Percentiles rank a stretch among this genome's conserved stretches.
Conservation (phyloP, 257 asterid species). For the Gentiana straminea region DNA sequence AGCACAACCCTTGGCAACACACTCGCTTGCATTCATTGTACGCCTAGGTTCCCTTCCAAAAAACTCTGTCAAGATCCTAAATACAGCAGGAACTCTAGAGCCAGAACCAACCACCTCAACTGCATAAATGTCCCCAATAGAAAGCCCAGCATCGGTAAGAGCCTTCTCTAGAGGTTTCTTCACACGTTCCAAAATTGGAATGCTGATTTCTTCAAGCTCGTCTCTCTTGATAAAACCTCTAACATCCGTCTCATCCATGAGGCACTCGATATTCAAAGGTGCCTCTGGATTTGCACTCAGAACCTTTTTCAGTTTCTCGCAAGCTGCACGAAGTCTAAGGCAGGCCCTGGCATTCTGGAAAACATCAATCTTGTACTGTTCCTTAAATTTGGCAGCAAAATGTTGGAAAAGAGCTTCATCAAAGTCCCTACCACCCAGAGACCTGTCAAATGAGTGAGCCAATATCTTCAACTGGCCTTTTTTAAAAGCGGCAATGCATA, state of each 20-base stretch:
- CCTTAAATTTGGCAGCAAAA: slow-evolving; percentile 89
- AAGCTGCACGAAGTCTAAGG: slow-evolving; percentile 83
- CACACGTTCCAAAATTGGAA: slow-evolving; percentile 83
- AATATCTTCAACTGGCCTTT: slow-evolving; percentile 88
- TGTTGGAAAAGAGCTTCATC: slow-evolving; percentile 84
- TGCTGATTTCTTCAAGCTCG: slow-evolving; percentile 73
- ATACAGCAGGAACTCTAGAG: slow-evolving; percentile 83
- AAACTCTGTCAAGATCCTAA: slow-evolving; percentile 76
- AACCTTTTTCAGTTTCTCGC: slow-evolving; percentile 86
- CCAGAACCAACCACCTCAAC: slow-evolving; percentile 96
- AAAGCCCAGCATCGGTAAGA: slow-evolving; percentile 70
- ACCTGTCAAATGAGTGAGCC: slow-evolving; percentile 83
- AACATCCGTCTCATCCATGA: slow-evolving; percentile 96
- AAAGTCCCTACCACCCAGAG: slow-evolving; percentile 91
- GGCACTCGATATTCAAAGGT: slow-evolving; percentile 85
- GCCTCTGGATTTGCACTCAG: slow-evolving; percentile 92
- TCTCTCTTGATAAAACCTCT: slow-evolving; percentile 87
- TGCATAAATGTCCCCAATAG: slow-evolving; percentile 49
- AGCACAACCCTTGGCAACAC: slow-evolving; percentile 91
- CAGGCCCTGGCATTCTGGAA: slow-evolving; percentile 86
- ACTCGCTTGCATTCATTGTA: slow-evolving; percentile 97
- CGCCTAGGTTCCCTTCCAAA: slow-evolving; percentile 89
- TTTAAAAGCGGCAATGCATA: slow-evolving; percentile 86
- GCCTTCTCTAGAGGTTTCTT: slow-evolving; percentile 89
- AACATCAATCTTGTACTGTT: slow-evolving; percentile 84